Percentiles rank a stretch among this genome's conserved stretches.
Conservation (phyloP, 495 filamentous ascomycete genomes). For the Aspergillus haitiensis region DNA sequence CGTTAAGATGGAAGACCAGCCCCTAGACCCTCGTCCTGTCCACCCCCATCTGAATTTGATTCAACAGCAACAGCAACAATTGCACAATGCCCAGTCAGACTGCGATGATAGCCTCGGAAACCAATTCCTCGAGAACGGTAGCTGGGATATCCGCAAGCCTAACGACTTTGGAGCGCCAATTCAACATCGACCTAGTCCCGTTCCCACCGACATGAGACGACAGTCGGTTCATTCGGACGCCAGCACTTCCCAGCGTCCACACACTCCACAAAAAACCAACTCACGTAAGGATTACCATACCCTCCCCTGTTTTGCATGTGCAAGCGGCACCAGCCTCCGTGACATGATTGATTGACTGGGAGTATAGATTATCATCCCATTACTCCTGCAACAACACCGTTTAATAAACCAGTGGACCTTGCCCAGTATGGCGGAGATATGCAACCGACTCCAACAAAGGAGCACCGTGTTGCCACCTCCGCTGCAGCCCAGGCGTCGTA, state of each 20-base stretch:
- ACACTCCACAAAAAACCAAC: conserved; percentile 59
- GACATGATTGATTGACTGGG: conserved; percentile 21
- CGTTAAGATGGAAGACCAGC: conserved; percentile 19
- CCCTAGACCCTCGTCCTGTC: conserved; percentile 22
- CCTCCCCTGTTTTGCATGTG: too few relatives aligned
- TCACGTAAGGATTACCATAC: conserved; percentile 43
- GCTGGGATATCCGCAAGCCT: conserved; percentile 35
- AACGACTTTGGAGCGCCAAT: conserved; percentile 21
- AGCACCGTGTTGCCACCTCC: conserved; percentile 37
- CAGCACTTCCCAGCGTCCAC: conserved; percentile 47
- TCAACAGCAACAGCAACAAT: conserved; percentile 30
- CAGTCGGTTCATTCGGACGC: conserved; percentile 44
- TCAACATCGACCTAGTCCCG: conserved; percentile 26
- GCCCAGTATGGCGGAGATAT: conserved; percentile 37
- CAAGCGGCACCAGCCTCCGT: background rate
- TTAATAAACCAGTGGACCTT: conserved; percentile 43
- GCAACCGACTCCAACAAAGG: conserved; percentile 36
- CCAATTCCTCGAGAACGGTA: conserved; percentile 25
- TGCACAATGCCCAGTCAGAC: conserved; percentile 20
- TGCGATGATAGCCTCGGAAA: conserved; percentile 18
- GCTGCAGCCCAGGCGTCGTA: conserved; percentile 37
- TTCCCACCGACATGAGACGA: conserved; percentile 33
- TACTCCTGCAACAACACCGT: conserved; percentile 51
- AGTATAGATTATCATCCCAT: conserved; percentile 45
- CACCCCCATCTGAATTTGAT: conserved; percentile 30